Evolutionary conservation across 2,329 filamentous ascomycete genomes (phyloP), one percentile per base, ranked within the genome.

Genomic region (Whalleya microplaca): DNA sequence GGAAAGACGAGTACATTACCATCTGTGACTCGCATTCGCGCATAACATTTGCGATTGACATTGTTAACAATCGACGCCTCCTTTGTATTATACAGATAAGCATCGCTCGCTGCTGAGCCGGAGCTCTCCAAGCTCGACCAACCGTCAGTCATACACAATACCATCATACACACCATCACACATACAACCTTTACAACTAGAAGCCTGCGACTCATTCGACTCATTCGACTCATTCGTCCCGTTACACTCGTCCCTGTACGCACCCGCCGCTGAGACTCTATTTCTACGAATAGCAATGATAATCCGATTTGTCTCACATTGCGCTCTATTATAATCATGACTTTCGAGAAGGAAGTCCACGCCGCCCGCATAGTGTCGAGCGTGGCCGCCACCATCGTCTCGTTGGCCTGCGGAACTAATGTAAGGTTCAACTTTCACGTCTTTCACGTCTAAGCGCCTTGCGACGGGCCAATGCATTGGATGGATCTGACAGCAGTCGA

Each of bases 341-440:
- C 81, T 74, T 69, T 78, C 49, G 79, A 83, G 63, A 75, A 73
- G 32, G 74, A 79, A 47, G 76, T 85, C 64, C 79, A 82, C 62
- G 84, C 80, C 68, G 87, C 86, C 61, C 89, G 93, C 65, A 80
- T 96, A 51, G 76, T 95, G 54, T 93, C 94, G 63, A 94, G 93
- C 66, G 78, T 93, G 55, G 92, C 93, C 48, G 92, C 92, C 23
- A 96, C 92, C 16, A 73, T 86, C 62, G 92, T 97, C 61, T 87
- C 93, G 16, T 80, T 98, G 56, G 92, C 93, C 58, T 96, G 93
- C 73, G 95, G 95, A 59, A 96, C 93, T 61, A 97, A 97, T 74
- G 92, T 96, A 76, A 69, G 86, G 75, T 21, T 45, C 19, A 41
- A 49, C 27, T 16, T 29, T 51, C 59, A 12, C 44, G 48, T 29